Conservation (phyloP, 257 asterid genomes). For the Agastache rugosa region DNA sequence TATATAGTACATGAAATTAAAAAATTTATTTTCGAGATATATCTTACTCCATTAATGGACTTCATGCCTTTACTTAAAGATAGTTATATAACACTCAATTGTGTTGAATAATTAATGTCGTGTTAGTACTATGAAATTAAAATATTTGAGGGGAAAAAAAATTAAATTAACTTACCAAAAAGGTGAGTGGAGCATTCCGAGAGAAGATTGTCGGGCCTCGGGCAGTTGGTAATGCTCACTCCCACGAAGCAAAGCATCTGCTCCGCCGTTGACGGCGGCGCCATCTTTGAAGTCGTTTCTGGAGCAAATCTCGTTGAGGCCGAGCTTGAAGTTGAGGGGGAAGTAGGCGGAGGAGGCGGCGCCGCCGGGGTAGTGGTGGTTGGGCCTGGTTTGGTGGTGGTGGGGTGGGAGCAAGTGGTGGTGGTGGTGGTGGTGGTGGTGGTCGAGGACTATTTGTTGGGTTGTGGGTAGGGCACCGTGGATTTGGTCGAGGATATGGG, state of each 20-base stretch:
- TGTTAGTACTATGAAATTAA: too few species aligned
- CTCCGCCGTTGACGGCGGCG: background rate
- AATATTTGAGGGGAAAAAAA: too few species aligned
- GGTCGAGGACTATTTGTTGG: conserved; percentile 45
- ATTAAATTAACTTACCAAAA: conserved; percentile 45
- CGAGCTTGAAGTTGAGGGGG: conserved; percentile 58
- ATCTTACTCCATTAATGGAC: background rate
- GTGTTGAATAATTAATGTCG: too few species aligned
- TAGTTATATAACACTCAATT: background rate
- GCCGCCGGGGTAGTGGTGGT: conserved; percentile 24
- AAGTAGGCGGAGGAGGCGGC: conserved; percentile 29
- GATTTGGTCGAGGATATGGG: conserved; percentile 50
- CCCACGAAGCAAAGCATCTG: conserved; percentile 49
- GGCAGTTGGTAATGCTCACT: conserved; percentile 48
- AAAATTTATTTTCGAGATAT: too few species aligned
- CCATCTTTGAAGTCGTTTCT: conserved; percentile 5
- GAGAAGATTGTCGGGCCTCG: conserved; percentile 48
- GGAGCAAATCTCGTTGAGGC: conserved; percentile 37
- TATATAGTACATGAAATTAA: conserved; percentile 27
- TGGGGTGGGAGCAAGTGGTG: conserved; percentile 38
- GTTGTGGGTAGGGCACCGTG: conserved; percentile 41
- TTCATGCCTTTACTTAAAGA: too few species aligned
- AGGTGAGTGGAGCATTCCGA: conserved; percentile 52
- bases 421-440: conserved; percentile 29
- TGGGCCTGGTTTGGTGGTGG: conserved; percentile 30